A percentile compares a stretch with the other conserved stretches of the same genome.
These are phyloP conservation scores for Breviolum minutum DNA, from an alignment of 73 alveolate genomes.

Conservation along the genomic window DNA sequence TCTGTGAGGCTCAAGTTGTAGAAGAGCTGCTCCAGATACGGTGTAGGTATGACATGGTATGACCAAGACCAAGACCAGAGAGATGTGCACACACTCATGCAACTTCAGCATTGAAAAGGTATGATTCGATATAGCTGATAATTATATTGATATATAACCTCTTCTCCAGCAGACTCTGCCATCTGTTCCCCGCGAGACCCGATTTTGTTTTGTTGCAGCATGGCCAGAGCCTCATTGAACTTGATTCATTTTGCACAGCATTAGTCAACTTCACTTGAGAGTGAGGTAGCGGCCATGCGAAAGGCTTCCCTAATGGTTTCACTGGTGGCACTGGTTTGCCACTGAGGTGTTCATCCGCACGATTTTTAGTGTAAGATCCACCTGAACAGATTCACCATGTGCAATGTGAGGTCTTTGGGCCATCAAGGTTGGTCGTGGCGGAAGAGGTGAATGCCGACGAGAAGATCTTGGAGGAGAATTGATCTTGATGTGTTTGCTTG, in stretches of 20 bases:
- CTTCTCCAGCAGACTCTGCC: too few species aligned
- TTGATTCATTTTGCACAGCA: not conserved
- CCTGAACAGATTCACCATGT: not conserved
- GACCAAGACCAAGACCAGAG: too few species aligned
- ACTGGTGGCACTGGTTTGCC: not conserved
- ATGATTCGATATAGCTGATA: too few species aligned
- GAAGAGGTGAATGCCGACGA: constrained; percentile 10
- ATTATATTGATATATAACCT: too few species aligned
- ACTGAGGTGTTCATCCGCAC: not conserved
- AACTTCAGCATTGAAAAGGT: too few species aligned
- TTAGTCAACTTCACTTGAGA: not conserved
- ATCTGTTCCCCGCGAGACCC: too few species aligned
- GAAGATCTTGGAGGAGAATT: not conserved
- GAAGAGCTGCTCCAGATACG: too few species aligned
- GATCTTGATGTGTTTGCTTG: too few species aligned
- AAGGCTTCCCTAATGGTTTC: not conserved
- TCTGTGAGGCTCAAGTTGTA: too few species aligned
- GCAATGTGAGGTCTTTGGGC: not conserved
- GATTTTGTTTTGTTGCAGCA: not conserved
- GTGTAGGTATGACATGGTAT: too few species aligned
- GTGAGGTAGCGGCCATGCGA: constrained; percentile 14
- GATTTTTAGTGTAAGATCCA: too few species aligned
- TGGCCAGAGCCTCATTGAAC: not conserved
- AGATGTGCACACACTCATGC: too few species aligned
- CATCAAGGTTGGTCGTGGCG: not conserved